phyloP scores from a whole-genome alignment of 495 filamentous ascomycete genomes.

The Lepidopterella palustris region DNA sequence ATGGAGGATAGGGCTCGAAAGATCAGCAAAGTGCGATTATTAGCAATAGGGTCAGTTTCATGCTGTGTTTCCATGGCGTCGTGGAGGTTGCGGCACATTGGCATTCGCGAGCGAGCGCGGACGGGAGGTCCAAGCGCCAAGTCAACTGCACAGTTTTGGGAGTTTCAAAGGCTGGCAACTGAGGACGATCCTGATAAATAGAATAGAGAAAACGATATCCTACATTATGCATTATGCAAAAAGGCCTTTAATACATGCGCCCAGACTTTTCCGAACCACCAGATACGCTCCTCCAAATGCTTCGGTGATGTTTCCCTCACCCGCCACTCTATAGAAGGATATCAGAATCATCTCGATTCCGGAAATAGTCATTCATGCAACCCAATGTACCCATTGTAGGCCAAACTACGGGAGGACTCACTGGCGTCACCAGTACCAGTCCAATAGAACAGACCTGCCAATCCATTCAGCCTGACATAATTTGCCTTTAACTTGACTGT shows the following conservation, averaged over 20 bases:
- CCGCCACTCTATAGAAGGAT: not conserved
- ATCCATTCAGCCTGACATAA: slow-evolving; percentile 67
- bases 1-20: not conserved
- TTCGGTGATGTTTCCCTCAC: not conserved
- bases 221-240: not conserved
- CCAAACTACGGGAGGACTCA: slow-evolving; percentile 53
- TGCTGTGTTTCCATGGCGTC: slow-evolving; percentile 6
- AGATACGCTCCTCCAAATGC: not conserved
- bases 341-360: not conserved
- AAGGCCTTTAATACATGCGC: not conserved
- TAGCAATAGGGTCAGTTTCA: not conserved
- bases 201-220: not conserved
- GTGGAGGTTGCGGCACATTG: slow-evolving; percentile 7
- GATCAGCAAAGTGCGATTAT: not conserved
- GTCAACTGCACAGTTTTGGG: not conserved
- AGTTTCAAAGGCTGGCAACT: not conserved
- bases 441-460: slow-evolving; percentile 90
- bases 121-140: not conserved
- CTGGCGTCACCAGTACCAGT: slow-evolving; percentile 73
- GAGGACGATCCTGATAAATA: not conserved
- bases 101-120: not conserved
- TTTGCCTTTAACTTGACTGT: slow-evolving; percentile 79
- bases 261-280: not conserved
- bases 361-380: slow-evolving; percentile 20
- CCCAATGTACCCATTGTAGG: slow-evolving; percentile 38